These are phyloP conservation scores for Leccinum arenicola DNA, from an alignment of 768 basidiomycete genomes.

Conservation along the genomic window DNA sequence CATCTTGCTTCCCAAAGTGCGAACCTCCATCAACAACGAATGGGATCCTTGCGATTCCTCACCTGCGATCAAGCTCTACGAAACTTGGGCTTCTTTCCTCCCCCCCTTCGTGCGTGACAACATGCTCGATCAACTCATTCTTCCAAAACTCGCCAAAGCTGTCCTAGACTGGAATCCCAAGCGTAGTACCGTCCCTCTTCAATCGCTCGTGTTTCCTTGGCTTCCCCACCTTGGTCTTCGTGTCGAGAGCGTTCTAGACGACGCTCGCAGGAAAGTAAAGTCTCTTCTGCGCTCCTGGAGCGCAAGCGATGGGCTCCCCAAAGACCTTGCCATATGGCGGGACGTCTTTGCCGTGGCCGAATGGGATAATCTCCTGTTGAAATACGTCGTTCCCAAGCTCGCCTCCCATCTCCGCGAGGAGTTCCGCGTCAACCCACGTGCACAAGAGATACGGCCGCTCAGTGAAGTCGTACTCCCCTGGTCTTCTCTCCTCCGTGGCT, in stretches of 20 bases:
- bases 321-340: slow-evolving; percentile 79
- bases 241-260: slow-evolving; percentile 80
- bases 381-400: slow-evolving; percentile 90
- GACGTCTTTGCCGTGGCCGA: slow-evolving; percentile 79
- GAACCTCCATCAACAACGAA: slow-evolving; percentile 91
- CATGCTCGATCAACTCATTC: slow-evolving; percentile 89
- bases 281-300: slow-evolving; percentile 74
- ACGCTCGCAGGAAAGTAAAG: slow-evolving; percentile 85
- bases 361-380: slow-evolving; percentile 90
- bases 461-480: slow-evolving; percentile 68
- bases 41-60: slow-evolving; percentile 77
- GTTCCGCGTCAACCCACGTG: slow-evolving; percentile 87
- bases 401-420: slow-evolving; percentile 78
- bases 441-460: slow-evolving; percentile 85
- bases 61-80: slow-evolving; percentile 79
- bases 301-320: slow-evolving; percentile 66
- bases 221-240: slow-evolving; percentile 82
- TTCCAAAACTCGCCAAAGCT: slow-evolving; percentile 87
- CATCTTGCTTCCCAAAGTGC: slow-evolving; percentile 92
- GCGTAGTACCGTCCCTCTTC: slow-evolving; percentile 57
- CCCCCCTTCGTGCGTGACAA: slow-evolving; percentile 94
- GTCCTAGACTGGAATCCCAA: slow-evolving; percentile 81
- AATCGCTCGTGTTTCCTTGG: slow-evolving; percentile 92
- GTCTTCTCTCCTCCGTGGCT: slow-evolving; percentile 67
- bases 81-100: slow-evolving; percentile 83